Percentiles rank a stretch among this genome's conserved stretches.
These are phyloP conservation scores for Priceomyces melissophilus DNA, from an alignment of 805 yeast species.

Conservation along the genomic window DNA sequence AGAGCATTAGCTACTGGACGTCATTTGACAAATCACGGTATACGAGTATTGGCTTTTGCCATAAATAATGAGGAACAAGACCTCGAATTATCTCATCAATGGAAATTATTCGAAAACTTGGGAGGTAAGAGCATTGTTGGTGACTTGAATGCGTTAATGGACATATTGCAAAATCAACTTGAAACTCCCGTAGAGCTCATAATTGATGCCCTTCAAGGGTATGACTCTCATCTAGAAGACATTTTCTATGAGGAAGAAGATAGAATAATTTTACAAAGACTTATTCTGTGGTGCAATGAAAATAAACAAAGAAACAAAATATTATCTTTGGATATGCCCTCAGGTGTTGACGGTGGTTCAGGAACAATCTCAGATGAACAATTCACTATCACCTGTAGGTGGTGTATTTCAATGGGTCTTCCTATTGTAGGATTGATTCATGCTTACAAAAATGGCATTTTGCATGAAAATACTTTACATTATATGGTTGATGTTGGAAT, in stretches of 20 bases:
- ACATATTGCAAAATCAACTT: constrained; percentile 39
- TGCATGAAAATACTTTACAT: constrained; percentile 45
- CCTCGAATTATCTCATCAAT: constrained; percentile 46
- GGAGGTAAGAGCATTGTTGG: constrained; percentile 65
- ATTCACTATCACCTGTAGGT: constrained; percentile 44
- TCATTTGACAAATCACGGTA: constrained; percentile 70
- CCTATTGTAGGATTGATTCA: constrained; percentile 63
- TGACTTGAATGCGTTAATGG: constrained; percentile 31
- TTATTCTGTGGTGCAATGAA: constrained; percentile 68
- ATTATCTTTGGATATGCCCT: constrained; percentile 74
- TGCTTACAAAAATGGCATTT: constrained; percentile 55
- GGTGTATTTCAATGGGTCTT: constrained; percentile 68
- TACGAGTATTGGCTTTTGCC: constrained; percentile 58
- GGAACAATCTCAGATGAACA: constrained; percentile 45
- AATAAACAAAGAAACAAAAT: constrained; percentile 39
- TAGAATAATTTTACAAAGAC: constrained; percentile 31
- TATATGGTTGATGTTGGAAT: constrained; percentile 69
- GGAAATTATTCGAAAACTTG: constrained; percentile 50
- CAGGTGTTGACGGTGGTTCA: constrained; percentile 81
- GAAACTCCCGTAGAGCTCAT: constrained; percentile 78
- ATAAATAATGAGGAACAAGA: constrained; percentile 36
- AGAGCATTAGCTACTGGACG: constrained; percentile 78
- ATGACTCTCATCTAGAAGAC: constrained; percentile 65
- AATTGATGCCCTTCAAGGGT: constrained; percentile 83
- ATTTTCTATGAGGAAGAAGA: constrained; percentile 40